Base-by-base conservation (phyloP, 352 stramenopile species). In the Phytopythium delawarense region DNA sequence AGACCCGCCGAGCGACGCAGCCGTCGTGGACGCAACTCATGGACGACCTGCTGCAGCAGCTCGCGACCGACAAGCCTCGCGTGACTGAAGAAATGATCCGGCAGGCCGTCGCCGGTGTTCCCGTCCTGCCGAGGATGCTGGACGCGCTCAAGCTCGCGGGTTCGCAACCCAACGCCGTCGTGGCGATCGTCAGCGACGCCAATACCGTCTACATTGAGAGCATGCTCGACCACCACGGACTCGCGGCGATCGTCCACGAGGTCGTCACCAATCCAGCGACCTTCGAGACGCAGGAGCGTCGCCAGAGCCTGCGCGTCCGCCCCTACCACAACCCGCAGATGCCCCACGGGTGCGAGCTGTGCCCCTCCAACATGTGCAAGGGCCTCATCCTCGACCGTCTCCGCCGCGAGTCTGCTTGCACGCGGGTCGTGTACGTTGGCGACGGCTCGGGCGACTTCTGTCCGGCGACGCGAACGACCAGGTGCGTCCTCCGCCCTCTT, bases 291-390 rank as follows among this genome's bases (percentile, higher is more conserved):
- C 23, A 66, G 9, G 53, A 67, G 12, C 57, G 50, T 11, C 58
- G 59, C 30, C 58, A 56, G 45, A 70, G 55, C 18, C 70, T 92
- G 32, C 69, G 66, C 23, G 78, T 94, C 20, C 37, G 51, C 61
- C 81, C 86, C 28, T 92, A 78, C 55, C 78, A 94, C 42, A 32
- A 73, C 4, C 12, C 62, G 32, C 46, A 64, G 44, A 30, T 35
- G 25, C 69, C 81, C 6, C 86, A 92, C 25, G 78, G 69, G 16
- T 94, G 86, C 64, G 11, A 54, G 11, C 67, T 74, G 57, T 94
- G 83, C 21, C 86, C 81, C 0, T 64, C 72, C 32, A 92, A 94
- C 63, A 92, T 94, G 83, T 94, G 86, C 71, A 94, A 94, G 64
- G 86, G 82, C 51, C 57, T 44, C 39, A 91, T 94, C 40, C 59